A percentile compares a stretch with the other conserved stretches of the same genome.
phyloP scores from a whole-genome alignment of 2,329 filamentous ascomycete genomes.

The Curvularia hawaiiensis region DNA sequence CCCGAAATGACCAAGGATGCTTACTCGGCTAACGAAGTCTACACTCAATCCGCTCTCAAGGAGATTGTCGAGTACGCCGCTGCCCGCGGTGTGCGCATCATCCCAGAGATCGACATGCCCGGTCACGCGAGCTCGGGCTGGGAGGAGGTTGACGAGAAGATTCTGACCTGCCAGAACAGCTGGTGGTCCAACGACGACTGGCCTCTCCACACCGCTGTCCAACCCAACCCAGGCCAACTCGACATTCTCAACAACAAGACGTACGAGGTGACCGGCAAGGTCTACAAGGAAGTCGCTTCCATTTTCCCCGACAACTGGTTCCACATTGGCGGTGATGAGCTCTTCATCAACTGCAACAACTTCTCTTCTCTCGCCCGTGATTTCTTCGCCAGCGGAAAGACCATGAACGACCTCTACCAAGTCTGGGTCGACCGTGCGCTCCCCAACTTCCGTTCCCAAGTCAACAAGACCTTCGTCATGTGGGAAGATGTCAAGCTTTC shows the following conservation, averaged over 20 bases:
- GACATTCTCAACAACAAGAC: conserved; percentile 62
- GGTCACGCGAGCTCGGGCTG: conserved; percentile 62
- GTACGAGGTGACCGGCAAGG: conserved; percentile 59
- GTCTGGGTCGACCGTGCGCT: conserved; percentile 60
- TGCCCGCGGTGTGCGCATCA: conserved; percentile 62
- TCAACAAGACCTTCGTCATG: conserved; percentile 60
- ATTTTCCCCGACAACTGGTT: conserved; percentile 61
- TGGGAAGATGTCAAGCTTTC: conserved; percentile 61
- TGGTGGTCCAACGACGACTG: conserved; percentile 67
- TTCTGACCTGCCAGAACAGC: conserved; percentile 61
- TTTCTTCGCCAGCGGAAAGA: conserved; percentile 58
- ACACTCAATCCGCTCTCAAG: conserved; percentile 51
- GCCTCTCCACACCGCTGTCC: conserved; percentile 59
- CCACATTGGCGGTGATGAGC: conserved; percentile 62
- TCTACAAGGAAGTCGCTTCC: conserved; percentile 59
- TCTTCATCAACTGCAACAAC: conserved; percentile 63
- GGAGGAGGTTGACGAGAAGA: conserved; percentile 61
- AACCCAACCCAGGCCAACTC: conserved; percentile 63
- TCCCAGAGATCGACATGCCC: conserved; percentile 68
- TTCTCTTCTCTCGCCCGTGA: conserved; percentile 56
- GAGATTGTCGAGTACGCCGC: conserved; percentile 57
- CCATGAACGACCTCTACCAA: conserved; percentile 59
- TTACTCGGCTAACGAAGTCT: conserved; percentile 57
- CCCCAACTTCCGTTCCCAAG: conserved; percentile 55
- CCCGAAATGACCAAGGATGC: conserved; percentile 61